Evolutionary conservation across 331 rosid species (phyloP).

Genomic region (Arachis monticola): DNA sequence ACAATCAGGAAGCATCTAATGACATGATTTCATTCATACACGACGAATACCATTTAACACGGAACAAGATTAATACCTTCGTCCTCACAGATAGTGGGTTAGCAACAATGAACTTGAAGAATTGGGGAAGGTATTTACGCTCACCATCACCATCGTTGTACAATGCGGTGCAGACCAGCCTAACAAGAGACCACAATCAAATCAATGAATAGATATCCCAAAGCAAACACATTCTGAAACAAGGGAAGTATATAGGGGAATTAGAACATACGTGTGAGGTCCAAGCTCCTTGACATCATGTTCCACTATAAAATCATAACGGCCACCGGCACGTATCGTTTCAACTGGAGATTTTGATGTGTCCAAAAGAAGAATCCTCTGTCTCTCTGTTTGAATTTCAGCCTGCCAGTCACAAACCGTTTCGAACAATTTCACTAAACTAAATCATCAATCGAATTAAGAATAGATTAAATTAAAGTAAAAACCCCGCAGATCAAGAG

Average conservation of each 20-base stretch:
- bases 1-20: constrained; percentile 29
- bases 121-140: constrained; percentile 96
- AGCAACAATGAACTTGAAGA: constrained; percentile 92
- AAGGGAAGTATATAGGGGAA: constrained; percentile 13
- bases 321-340: constrained; percentile 89
- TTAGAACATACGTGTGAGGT: constrained; percentile 80
- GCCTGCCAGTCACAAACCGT: constrained; percentile 57
- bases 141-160: constrained; percentile 91
- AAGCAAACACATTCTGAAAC: constrained; percentile 1
- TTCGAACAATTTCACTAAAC: background rate
- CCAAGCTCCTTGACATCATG: constrained; percentile 99
- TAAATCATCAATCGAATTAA: background rate
- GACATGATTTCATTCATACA: constrained; percentile 14
- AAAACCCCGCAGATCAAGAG: background rate
- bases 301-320: constrained; percentile 95
- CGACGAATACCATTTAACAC: constrained; percentile 29
- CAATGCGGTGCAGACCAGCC: constrained; percentile 96
- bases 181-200: constrained; percentile 33
- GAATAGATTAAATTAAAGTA: background rate
- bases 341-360: constrained; percentile 96
- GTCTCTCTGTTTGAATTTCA: constrained; percentile 97
- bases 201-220: background rate
- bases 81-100: constrained; percentile 98
- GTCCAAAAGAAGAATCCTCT: constrained; percentile 88
- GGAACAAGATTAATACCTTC: constrained; percentile 59